Conservation (phyloP, 1,284 basidiomycete genomes). For the Boletus semigastroideus region DNA sequence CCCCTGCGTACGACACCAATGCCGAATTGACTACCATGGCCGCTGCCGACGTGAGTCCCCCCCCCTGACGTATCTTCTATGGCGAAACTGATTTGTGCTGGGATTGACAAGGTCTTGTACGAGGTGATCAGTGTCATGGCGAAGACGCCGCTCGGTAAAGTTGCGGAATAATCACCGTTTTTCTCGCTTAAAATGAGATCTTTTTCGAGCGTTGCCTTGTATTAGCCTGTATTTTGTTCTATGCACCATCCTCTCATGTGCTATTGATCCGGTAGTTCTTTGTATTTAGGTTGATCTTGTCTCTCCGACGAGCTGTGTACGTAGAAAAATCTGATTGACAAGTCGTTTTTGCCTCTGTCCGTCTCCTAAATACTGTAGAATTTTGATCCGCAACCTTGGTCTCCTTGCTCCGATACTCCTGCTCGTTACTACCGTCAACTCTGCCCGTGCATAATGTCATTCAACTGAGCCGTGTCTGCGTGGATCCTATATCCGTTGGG, state of each 20-base stretch:
- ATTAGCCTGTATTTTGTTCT: background rate
- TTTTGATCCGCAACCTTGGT: too few species aligned
- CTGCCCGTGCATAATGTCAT: too few species aligned
- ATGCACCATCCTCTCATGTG: background rate
- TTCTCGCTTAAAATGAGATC: background rate
- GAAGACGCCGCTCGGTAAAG: conserved; percentile 71
- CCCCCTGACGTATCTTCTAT: background rate
- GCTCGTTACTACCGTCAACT: too few species aligned
- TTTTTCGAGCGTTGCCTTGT: background rate
- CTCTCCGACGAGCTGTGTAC: too few species aligned
- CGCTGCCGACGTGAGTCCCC: conserved; percentile 66
- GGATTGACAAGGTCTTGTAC: conserved; percentile 52
- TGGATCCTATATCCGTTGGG: too few species aligned
- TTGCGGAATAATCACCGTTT: conserved; percentile 23
- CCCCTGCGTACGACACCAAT: conserved; percentile 78
- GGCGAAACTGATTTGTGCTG: conserved; percentile 1
- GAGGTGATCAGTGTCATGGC: conserved; percentile 78
- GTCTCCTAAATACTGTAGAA: too few species aligned
- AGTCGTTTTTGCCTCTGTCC: too few species aligned
- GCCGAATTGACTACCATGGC: conserved; percentile 79
- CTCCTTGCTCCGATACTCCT: too few species aligned
- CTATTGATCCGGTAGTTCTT: too few species aligned
- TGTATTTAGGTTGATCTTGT: too few species aligned
- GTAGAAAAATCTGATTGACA: too few species aligned
- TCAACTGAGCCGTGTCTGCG: too few species aligned